Base-by-base conservation (phyloP, 257 asterid genomes). In the Asclepias syriaca region DNA sequence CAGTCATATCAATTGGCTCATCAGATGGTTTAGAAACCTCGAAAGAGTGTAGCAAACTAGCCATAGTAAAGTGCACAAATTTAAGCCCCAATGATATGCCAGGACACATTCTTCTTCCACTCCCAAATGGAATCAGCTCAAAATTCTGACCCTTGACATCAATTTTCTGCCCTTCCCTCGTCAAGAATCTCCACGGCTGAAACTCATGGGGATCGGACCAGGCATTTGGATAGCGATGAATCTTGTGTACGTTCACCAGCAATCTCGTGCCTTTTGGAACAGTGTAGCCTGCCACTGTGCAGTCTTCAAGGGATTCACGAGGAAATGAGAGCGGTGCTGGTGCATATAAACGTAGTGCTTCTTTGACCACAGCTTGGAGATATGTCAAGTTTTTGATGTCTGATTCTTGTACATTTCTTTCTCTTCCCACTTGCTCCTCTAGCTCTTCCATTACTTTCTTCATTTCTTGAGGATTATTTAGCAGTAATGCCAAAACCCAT, bases 91-190 rank as follows among this genome's bases (percentile, higher is more conserved):
- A 56, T 3, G 37, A 2, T 5, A 55, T 2, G 1, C 74, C 74
- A 5, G 74, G 74, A 21, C 74, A 70, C 1, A 70, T 70, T 55
- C 75, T 58, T 59, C 75, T 71, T 19, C 75, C 75, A 58, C 40
- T 7, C 11, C 75, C 57, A 71, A 71, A 71, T 1, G 75, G 75
- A 6, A 71, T 59, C 56, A 56, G 6, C 45, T 58, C 75, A 43
- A 56, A 71, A 39, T 71, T 27, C 4, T 57, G 40, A 6, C 68
- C 75, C 22, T 0, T 56, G 24, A 58, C 66, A 54, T 70, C 74
- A 70, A 70, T 39, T 10, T 70, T 53, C 15, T 34, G 39, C 39
- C 12, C 56, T 5, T 55, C 54, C 22, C 43, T 21, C 2, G 29
- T 56, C 19, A 58, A 18, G 22, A 39, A 56, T 12, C 75, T 71